Base-by-base conservation (phyloP, 2,329 filamentous ascomycete genomes). In the Aschersonia sp. region DNA sequence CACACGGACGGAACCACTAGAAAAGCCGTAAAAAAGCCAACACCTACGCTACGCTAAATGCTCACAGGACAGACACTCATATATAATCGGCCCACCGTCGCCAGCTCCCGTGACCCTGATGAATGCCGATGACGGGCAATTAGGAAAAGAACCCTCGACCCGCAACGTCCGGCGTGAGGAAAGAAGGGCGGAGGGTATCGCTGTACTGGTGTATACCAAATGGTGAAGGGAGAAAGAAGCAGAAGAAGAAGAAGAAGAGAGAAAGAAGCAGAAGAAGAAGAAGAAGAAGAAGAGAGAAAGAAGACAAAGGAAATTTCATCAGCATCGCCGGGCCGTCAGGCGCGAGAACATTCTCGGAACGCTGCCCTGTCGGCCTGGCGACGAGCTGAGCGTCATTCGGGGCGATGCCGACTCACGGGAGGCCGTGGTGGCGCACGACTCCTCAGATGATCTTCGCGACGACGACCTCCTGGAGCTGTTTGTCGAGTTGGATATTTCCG, bases 381-480 rank as follows among this genome's bases (percentile, higher is more conserved):
- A 51, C 8, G 49, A 51, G 39, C 49, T 49, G 9, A 51, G 30
- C n/a, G 47, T 49, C 45, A 49, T 45, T 32, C 47, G 49, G 30
- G 33, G 39, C n/a, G 49, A 48, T 22, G 43, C 31, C 14, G 46
- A 49, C 12, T 46, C 47, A 8, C 42, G 47, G n/a, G 49, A 51
- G 5, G 44, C 29, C 4, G 43, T 37, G 2, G 44, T 45, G 5
- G 47, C 35, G 33, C 45, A 51, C 8, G 49, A 51, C n/a, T 51
- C 49, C 10, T 47, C 31, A 30, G 49, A 51, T 12, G 45, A 30
- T 9, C 49, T 41, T 33, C 49, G 42, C 9, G 49, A 45, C 12
- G 49, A 47, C 12, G 45, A 47, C 12, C 49, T 40, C 8, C 49
- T 40, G 8, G 49, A 30, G 14, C 43, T 45, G 31, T 29, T 6